Evolutionary conservation across 106 monocot genomes (phyloP).

Genomic region (Allium sativum): DNA sequence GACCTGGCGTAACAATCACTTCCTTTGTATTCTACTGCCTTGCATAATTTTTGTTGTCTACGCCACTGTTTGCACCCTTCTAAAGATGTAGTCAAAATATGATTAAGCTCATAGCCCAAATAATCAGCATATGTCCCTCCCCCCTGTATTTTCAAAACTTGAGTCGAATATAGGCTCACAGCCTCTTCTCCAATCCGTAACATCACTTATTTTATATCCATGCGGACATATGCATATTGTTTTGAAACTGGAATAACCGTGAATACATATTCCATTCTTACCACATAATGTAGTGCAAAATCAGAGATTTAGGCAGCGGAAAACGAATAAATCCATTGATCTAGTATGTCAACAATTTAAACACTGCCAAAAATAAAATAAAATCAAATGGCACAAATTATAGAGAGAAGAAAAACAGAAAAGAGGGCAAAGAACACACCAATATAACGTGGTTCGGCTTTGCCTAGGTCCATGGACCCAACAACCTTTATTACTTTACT

Average conservation of each 20-base stretch:
- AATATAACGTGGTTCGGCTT: no score
- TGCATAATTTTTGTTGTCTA: slow-evolving; percentile 8
- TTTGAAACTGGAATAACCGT: slow-evolving; percentile 26
- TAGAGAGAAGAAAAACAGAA: no score
- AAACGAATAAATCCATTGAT: no score
- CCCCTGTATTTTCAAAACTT: not conserved
- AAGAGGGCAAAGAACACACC: no score
- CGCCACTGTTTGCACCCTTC: slow-evolving; percentile 29
- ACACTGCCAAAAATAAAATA: no score
- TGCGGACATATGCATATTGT: slow-evolving; percentile 34
- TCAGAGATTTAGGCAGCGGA: no score
- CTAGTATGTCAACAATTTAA: no score
- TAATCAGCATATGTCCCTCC: slow-evolving; percentile 17
- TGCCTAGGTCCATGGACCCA: no score
- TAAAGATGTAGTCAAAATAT: not conserved
- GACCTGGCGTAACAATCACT: slow-evolving; percentile 34
- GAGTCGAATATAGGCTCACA: slow-evolving; percentile 27
- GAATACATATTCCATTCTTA: slow-evolving; percentile 40
- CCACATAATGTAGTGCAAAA: no score
- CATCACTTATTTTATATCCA: slow-evolving; percentile 25
- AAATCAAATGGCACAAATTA: no score
- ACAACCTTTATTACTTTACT: no score
- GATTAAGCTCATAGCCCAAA: slow-evolving; percentile 42
- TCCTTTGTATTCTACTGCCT: slow-evolving; percentile 16
- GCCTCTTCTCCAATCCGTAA: slow-evolving; percentile 43